phyloP scores from a whole-genome alignment of 768 basidiomycete species.

The Serendipita indica region DNA sequence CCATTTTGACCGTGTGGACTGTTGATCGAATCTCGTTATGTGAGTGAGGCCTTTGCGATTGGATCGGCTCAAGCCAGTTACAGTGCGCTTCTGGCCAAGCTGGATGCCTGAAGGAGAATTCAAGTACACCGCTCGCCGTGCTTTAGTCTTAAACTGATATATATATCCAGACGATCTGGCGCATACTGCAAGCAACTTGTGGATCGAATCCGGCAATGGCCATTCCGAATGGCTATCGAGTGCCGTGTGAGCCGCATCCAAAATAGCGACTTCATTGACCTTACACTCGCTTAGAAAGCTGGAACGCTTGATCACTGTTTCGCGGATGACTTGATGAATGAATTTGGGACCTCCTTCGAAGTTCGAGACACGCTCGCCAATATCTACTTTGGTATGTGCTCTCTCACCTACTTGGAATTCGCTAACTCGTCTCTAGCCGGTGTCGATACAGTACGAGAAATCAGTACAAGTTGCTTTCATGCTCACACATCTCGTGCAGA shows the following conservation, averaged over 20 bases:
- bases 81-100: background rate
- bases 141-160: no score
- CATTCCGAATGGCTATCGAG: background rate
- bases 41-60: no score
- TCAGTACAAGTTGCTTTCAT: background rate
- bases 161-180: background rate
- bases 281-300: background rate
- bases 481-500: background rate
- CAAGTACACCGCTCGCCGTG: background rate
- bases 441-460: background rate
- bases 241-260: background rate
- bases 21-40: background rate
- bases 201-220: background rate
- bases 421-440: background rate
- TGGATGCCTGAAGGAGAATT: background rate
- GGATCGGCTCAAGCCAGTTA: background rate
- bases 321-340: background rate
- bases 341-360: background rate
- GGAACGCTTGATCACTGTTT: background rate
- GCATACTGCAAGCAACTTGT: background rate
- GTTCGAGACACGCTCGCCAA: background rate
- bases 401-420: background rate
- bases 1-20: background rate
- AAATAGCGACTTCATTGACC: background rate
- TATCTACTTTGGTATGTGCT: background rate